phyloP scores from a whole-genome alignment of 1,284 basidiomycete genomes.

The Cryptococcus jaspeensis region DNA sequence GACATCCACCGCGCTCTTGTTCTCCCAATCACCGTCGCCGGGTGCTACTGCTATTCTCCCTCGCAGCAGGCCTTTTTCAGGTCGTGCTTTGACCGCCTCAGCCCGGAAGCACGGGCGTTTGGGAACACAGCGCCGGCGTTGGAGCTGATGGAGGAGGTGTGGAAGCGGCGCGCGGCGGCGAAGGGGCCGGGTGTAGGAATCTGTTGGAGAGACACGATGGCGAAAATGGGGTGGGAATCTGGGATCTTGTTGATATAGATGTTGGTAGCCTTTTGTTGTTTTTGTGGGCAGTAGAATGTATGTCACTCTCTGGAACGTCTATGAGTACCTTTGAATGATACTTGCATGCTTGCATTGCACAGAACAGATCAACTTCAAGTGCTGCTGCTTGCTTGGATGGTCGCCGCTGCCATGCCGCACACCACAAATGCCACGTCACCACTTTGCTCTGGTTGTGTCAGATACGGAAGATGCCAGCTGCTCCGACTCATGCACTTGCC shows the following conservation, averaged over 20 bases:
- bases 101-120: slow-evolving; percentile 53
- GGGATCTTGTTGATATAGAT: slow-evolving; percentile 29
- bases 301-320: no score
- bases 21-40: slow-evolving; percentile 30
- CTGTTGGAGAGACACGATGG: slow-evolving; percentile 26
- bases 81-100: slow-evolving; percentile 55
- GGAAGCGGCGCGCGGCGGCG: slow-evolving; percentile 52
- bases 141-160: slow-evolving; percentile 61
- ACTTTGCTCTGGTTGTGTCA: no score
- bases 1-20: slow-evolving; percentile 73
- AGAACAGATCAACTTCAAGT: no score
- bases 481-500: no score
- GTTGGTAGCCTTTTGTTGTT: no score
- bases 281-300: no score
- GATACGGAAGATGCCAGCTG: no score
- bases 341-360: no score
- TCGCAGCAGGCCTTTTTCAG: slow-evolving; percentile 56
- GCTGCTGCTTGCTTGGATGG: no score
- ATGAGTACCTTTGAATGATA: no score
- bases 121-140: slow-evolving; percentile 65
- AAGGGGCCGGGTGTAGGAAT: slow-evolving; percentile 8
- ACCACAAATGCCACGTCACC: no score
- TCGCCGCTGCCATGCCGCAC: no score
- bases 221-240: slow-evolving; percentile 23
- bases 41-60: slow-evolving; percentile 19